Base-by-base conservation (phyloP, 768 basidiomycete genomes). In the Boletus tomentosulus region DNA sequence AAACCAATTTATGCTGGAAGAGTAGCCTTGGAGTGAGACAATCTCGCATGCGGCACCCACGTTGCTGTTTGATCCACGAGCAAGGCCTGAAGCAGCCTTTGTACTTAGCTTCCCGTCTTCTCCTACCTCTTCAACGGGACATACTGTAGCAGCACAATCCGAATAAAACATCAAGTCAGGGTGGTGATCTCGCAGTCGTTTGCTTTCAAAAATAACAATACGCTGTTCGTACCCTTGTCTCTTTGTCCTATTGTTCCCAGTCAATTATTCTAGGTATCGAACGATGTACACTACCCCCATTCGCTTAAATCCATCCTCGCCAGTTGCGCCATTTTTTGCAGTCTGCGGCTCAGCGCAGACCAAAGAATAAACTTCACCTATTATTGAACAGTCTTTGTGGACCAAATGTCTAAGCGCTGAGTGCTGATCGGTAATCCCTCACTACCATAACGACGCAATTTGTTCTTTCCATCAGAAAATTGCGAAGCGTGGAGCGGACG, bases 401-500 rank as follows among this genome's bases (percentile, higher is more conserved):
- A 42, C 24, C 28, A 22, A 41, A 19, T 15, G 12, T 39, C n/a
- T 25, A 27, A 13, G 44, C 10, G 8, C 63, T 25, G 30, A 13
- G 44, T 8, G 8, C 63, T 45, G 41, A 51, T 58, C 43, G 37
- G 52, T 34, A 46, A 13, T 34, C 3, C 6, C 53, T 50, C 31
- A 38, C 33, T 25, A 31, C 45, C 37, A 24, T 63, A 51, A 57
- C 44, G 25, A 28, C 55, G 31, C 35, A 50, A 56, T 54, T 50
- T 24, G 43, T 34, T 30, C 24, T 44, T 35, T 22, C 43, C 53
- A 64, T 66, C 56, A 56, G 54, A 63, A 53, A 33, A 6, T 9
- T 48, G 35, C 55, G 58, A 66, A 61, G 64, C 33, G 33, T 13
- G 44, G 34, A 33, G 19, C 46, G 50, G 57, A 47, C 46, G 34